phyloP scores from a whole-genome alignment of 768 basidiomycete species.

The Tricholoma furcatifolium region DNA sequence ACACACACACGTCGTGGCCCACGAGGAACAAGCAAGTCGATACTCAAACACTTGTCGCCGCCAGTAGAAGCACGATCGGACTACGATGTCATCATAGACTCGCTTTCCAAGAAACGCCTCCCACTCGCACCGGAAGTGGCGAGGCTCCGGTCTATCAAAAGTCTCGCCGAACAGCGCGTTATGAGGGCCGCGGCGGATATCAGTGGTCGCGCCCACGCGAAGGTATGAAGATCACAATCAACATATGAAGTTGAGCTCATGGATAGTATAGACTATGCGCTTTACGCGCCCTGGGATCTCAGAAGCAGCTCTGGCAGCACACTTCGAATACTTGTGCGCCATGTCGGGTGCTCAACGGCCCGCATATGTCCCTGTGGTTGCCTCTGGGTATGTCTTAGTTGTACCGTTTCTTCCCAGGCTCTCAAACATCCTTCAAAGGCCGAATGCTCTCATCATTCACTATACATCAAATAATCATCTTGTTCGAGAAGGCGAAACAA shows the following conservation, averaged over 20 bases:
- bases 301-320: conserved; percentile 55
- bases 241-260: not conserved
- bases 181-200: conserved; percentile 89
- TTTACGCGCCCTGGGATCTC: conserved; percentile 49
- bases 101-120: conserved; percentile 43
- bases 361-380: conserved; percentile 98
- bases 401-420: not conserved
- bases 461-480: conserved; percentile 91
- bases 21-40: conserved; percentile 42
- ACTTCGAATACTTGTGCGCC: conserved; percentile 88
- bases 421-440: conserved; percentile 36
- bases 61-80: conserved; percentile 36
- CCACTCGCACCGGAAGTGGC: conserved; percentile 71
- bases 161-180: conserved; percentile 66
- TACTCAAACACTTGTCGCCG: conserved; percentile 52
- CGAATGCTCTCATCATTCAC: conserved; percentile 90
- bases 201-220: conserved; percentile 81
- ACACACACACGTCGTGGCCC: conserved; percentile 34
- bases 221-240: conserved; percentile 43
- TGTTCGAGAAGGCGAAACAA: conserved; percentile 65
- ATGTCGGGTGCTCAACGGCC: conserved; percentile 78
- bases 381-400: conserved; percentile 67
- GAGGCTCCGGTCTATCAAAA: conserved; percentile 76
- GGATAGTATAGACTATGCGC: conserved; percentile 69
- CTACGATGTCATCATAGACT: conserved; percentile 55